These are phyloP conservation scores for Tetrapyrgos nigripes DNA, from an alignment of 1,284 basidiomycete species.

Conservation along the genomic window DNA sequence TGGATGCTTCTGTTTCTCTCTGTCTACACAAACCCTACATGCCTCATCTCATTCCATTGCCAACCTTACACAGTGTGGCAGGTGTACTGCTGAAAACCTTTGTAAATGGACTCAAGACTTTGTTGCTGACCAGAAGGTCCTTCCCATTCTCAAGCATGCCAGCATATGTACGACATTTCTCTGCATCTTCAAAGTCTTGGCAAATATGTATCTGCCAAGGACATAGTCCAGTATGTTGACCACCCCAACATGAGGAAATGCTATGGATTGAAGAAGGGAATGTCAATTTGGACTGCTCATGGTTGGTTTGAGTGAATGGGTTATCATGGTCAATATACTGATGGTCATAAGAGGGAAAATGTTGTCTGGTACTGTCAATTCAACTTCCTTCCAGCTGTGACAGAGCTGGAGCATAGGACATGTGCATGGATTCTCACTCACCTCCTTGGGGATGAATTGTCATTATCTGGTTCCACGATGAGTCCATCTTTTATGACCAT, in stretches of 20 bases:
- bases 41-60: no score
- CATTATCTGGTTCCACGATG: constrained; percentile 35
- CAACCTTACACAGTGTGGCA: no score
- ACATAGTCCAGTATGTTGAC: constrained; percentile 31
- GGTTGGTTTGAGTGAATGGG: constrained; percentile 31
- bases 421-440: not conserved
- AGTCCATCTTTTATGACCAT: constrained; percentile 36
- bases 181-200: constrained; percentile 32
- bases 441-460: not conserved
- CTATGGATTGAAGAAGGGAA: constrained; percentile 25
- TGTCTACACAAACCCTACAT: no score
- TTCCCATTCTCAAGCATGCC: constrained; percentile 30
- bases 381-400: constrained; percentile 22
- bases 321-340: constrained; percentile 34
- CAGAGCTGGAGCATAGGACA: constrained; percentile 3
- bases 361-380: constrained; percentile 20
- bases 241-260: constrained; percentile 19
- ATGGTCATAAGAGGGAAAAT: constrained; percentile 36
- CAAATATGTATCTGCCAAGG: constrained; percentile 29
- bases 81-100: no score
- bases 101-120: constrained; percentile 10
- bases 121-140: constrained; percentile 3
- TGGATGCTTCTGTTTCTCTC: no score
- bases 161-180: constrained; percentile 32
- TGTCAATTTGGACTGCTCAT: constrained; percentile 25